Conservation (phyloP, 2,329 filamentous ascomycete genomes). For the Arthrobotrys pseudoclavata region DNA sequence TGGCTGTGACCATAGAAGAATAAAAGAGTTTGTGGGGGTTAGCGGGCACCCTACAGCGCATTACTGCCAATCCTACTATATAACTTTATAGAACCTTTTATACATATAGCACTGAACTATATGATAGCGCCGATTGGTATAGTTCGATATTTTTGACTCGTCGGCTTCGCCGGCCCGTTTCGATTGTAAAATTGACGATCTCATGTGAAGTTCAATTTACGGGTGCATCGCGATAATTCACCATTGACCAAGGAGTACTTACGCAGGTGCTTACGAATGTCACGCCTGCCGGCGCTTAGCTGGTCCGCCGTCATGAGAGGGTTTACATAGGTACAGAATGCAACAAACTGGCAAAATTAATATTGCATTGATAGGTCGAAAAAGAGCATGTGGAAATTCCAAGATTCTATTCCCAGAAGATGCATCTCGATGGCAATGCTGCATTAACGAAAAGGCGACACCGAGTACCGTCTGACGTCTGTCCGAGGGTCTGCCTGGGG, state of each 20-base stretch:
- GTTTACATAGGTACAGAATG: neutral
- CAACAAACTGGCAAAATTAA: neutral
- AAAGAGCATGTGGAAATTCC: constrained; percentile 36
- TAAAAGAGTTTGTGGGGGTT: too few relatives aligned
- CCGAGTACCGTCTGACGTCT: constrained; percentile 8
- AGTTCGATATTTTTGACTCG: too few relatives aligned
- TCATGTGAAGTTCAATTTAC: neutral
- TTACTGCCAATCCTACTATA: too few relatives aligned
- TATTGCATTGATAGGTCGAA: neutral
- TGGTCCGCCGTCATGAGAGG: neutral
- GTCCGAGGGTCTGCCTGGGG: neutral
- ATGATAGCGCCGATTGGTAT: too few relatives aligned
- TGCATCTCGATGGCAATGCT: constrained; percentile 1
- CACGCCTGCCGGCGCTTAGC: constrained; percentile 29
- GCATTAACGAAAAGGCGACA: constrained; percentile 13
- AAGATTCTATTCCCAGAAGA: neutral
- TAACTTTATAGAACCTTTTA: too few relatives aligned
- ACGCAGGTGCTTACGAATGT: constrained; percentile 22
- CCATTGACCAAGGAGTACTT: constrained; percentile 1
- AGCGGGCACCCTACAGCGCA: too few relatives aligned
- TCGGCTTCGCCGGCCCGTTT: too few relatives aligned
- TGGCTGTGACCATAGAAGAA: too few relatives aligned
- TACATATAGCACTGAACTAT: too few relatives aligned
- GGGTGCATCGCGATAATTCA: too few relatives aligned
- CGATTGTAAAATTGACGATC: neutral